A percentile compares a stretch with the other conserved stretches of the same genome.
Conservation (phyloP, 2,329 filamentous ascomycete genomes). For the Fusarium subglutinans region DNA sequence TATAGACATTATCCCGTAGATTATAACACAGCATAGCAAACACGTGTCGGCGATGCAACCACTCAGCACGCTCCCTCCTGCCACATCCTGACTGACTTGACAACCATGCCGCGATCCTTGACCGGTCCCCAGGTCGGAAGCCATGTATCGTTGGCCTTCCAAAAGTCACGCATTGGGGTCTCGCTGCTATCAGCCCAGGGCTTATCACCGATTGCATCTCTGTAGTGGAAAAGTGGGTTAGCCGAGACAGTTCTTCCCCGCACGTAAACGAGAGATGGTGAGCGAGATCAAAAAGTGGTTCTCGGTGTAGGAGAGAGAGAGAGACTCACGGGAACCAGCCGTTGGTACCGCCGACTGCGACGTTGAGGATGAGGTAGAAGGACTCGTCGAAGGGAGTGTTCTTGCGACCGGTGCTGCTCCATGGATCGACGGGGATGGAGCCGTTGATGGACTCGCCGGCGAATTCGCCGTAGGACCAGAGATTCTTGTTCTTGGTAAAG, state of each 20-base stretch:
- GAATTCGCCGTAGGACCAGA: constrained; percentile 51
- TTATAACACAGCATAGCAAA: neutral
- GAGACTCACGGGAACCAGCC: constrained; percentile 55
- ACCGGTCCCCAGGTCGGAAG: constrained; percentile 49
- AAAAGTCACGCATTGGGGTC: constrained; percentile 53
- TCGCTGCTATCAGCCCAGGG: constrained; percentile 55
- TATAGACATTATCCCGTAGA: neutral
- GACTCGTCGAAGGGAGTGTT: constrained; percentile 60
- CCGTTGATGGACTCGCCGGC: constrained; percentile 50
- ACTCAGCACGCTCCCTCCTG: constrained; percentile 45
- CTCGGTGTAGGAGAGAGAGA: neutral
- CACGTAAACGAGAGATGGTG: neutral
- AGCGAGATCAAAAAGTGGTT: neutral
- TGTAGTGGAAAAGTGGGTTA: constrained; percentile 27
- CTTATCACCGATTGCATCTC: constrained; percentile 53
- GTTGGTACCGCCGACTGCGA: constrained; percentile 58
- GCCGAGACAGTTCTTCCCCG: neutral
- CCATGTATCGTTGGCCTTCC: constrained; percentile 51
- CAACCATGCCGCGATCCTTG: constrained; percentile 51
- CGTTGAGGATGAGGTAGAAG: constrained; percentile 61
- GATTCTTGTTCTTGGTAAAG: constrained; percentile 48
- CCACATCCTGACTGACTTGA: constrained; percentile 59
- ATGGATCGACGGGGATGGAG: constrained; percentile 55
- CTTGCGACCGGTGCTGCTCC: constrained; percentile 48
- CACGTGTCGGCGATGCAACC: neutral